A percentile compares a stretch with the other conserved stretches of the same genome.
Conservation (phyloP, 345 rosid species). For the Combretum micranthum region DNA sequence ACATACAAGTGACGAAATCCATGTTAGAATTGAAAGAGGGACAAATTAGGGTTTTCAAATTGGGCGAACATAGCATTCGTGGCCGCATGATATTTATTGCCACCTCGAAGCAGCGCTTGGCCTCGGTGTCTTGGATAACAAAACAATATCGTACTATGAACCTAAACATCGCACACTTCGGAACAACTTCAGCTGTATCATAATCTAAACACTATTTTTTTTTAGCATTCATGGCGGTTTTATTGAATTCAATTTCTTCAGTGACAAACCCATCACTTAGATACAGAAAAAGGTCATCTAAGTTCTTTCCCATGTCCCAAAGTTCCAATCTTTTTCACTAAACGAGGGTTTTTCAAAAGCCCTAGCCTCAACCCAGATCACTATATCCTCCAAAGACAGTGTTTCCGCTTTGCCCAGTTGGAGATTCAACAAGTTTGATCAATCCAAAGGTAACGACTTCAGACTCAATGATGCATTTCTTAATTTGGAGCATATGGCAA, state of each 20-base stretch:
- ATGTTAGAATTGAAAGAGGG: no score
- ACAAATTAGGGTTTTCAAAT: no score
- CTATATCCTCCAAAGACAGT: conserved; percentile 53
- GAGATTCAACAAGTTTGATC: conserved; percentile 37
- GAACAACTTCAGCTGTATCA: no score
- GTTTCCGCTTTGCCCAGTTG: conserved; percentile 49
- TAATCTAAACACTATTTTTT: no score
- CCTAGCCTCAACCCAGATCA: conserved; percentile 53
- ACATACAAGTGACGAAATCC: no score
- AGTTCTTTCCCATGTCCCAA: conserved; percentile 39
- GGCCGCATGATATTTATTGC: no score
- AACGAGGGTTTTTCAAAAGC: conserved; percentile 44
- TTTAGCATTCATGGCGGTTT: conserved; percentile 31
- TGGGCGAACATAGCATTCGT: no score
- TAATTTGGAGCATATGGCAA: conserved; percentile 40
- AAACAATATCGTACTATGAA: no score
- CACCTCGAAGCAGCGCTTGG: no score
- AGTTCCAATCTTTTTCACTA: conserved; percentile 42
- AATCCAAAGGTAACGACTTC: conserved; percentile 27
- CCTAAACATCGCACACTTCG: no score
- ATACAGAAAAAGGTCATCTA: conserved; percentile 21
- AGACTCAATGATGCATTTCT: conserved; percentile 38
- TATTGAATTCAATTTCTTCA: conserved; percentile 42
- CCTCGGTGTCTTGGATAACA: no score
- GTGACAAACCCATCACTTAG: conserved; percentile 39